Evolutionary conservation across 345 rosid species (phyloP).

Genomic region (Boechera retrofracta): DNA sequence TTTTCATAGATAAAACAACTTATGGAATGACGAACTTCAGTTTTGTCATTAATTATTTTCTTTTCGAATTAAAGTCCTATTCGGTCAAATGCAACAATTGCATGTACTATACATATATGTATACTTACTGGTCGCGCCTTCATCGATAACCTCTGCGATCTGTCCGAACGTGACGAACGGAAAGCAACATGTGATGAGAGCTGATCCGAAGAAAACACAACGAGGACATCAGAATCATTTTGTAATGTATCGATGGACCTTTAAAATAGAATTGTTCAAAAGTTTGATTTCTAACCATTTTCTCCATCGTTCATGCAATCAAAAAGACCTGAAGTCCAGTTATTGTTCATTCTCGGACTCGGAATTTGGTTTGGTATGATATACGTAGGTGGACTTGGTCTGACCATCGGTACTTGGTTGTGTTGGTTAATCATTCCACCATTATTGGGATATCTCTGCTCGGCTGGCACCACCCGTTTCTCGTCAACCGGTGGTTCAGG

Average conservation of each 20-base stretch:
- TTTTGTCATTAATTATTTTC: no score
- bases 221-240: not conserved
- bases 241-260: not conserved
- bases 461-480: not conserved
- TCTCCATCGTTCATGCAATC: constrained; percentile 74
- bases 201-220: constrained; percentile 44
- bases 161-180: constrained; percentile 63
- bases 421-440: constrained; percentile 32
- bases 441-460: constrained; percentile 23
- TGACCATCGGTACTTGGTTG: constrained; percentile 4
- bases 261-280: not conserved
- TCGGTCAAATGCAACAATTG: not conserved
- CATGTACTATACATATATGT: not conserved
- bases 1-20: no score
- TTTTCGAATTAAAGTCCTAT: no score
- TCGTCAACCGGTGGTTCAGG: constrained; percentile 24
- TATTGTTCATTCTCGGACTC: no score
- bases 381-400: not conserved
- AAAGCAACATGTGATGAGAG: constrained; percentile 56
- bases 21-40: no score
- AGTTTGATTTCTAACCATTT: constrained; percentile 49
- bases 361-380: no score
- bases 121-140: constrained; percentile 55
- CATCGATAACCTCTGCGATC: constrained; percentile 59
- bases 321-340: constrained; percentile 66